These are phyloP conservation scores for Tuber microsphaerosporum DNA, from an alignment of 495 filamentous ascomycete species.

Conservation along the genomic window DNA sequence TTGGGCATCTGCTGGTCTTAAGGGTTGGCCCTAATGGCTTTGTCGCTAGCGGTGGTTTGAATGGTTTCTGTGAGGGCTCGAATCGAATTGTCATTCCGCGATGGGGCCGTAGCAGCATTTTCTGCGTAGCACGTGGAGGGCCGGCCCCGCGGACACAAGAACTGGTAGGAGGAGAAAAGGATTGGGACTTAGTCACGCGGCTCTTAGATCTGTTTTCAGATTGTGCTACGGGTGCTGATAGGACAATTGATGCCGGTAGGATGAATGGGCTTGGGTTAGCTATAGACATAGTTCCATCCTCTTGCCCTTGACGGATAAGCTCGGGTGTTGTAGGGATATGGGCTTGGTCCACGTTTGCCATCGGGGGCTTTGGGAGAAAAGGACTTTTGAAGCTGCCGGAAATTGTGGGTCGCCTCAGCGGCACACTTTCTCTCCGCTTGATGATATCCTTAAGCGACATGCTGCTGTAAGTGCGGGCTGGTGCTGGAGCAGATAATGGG, in stretches of 20 bases:
- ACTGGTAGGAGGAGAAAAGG: background rate
- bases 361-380: background rate
- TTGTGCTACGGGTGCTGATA: background rate
- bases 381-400: background rate
- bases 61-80: background rate
- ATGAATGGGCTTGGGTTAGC: background rate
- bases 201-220: background rate
- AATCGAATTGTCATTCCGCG: background rate
- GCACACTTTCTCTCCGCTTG: background rate
- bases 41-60: background rate
- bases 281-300: background rate
- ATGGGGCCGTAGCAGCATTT: background rate
- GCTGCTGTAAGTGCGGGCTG: background rate
- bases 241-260: background rate
- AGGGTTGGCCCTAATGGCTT: background rate
- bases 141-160: background rate
- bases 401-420: background rate
- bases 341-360: background rate
- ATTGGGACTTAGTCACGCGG: background rate
- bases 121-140: background rate
- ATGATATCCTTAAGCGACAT: background rate
- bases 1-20: background rate
- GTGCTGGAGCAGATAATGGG: background rate
- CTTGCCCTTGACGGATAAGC: background rate
- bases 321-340: background rate